Conservation (phyloP, 1,284 basidiomycete genomes). For the Rhodotorula sp. region DNA sequence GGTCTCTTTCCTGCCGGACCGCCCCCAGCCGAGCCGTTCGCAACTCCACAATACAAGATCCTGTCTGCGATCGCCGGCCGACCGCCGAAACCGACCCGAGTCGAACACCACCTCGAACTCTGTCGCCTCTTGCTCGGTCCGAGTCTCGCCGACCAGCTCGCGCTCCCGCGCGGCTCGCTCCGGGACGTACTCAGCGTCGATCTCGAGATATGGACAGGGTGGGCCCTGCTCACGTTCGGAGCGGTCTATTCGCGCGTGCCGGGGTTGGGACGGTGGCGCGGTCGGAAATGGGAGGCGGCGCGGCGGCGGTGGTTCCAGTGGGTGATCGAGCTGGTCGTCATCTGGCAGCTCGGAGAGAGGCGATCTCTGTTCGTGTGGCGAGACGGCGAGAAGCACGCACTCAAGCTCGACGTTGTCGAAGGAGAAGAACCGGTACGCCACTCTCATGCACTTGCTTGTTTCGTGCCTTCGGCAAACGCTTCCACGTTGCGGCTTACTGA, state of each 20-base stretch:
- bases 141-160: slow-evolving; percentile 38
- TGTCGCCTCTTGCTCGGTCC: slow-evolving; percentile 36
- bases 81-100: slow-evolving; percentile 26
- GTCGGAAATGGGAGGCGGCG: slow-evolving; percentile 34
- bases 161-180: slow-evolving; percentile 27
- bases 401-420: slow-evolving; percentile 33
- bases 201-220: slow-evolving; percentile 20
- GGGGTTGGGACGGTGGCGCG: background rate
- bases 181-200: slow-evolving; percentile 21
- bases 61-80: slow-evolving; percentile 35
- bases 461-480: background rate
- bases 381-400: slow-evolving; percentile 30
- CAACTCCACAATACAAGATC: slow-evolving; percentile 41
- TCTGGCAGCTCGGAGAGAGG: slow-evolving; percentile 40
- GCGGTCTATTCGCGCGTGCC: slow-evolving; percentile 10
- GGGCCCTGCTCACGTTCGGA: slow-evolving; percentile 34
- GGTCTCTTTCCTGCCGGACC: slow-evolving; percentile 31
- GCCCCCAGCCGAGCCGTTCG: slow-evolving; percentile 22
- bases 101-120: slow-evolving; percentile 36
- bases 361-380: slow-evolving; percentile 40
- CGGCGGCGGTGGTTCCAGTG: slow-evolving; percentile 28
- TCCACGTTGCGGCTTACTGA: no score
- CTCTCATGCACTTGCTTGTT: background rate
- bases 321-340: slow-evolving; percentile 39
- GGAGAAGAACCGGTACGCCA: slow-evolving; percentile 35